Conservation (phyloP, 2,329 filamentous ascomycete species). For the Penicillium sp. region DNA sequence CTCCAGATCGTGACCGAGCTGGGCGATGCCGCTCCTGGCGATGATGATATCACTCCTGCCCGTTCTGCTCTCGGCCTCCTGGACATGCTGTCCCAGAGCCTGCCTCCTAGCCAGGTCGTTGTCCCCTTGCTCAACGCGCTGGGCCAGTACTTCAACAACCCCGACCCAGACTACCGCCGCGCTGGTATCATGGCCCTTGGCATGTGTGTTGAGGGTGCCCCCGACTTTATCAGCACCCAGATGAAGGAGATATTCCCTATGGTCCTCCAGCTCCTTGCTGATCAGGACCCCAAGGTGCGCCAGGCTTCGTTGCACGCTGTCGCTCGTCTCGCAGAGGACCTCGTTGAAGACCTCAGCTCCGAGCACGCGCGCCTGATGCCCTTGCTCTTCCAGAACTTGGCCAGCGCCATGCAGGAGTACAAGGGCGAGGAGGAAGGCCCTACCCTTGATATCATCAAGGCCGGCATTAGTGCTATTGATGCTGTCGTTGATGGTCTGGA, state of each 20-base stretch:
- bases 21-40: conserved; percentile 63
- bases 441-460: conserved; percentile 81
- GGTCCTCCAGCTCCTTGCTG: conserved; percentile 76
- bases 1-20: conserved; percentile 89
- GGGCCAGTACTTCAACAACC: conserved; percentile 72
- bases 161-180: conserved; percentile 75
- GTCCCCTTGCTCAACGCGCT: conserved; percentile 87
- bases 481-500: conserved; percentile 80
- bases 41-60: conserved; percentile 82
- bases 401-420: conserved; percentile 69
- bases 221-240: conserved; percentile 95
- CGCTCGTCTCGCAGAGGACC: conserved; percentile 86
- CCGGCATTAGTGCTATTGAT: conserved; percentile 85
- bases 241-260: conserved; percentile 80
- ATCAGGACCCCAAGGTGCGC: conserved; percentile 78
- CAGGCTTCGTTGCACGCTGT: conserved; percentile 84
- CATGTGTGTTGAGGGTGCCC: conserved; percentile 92
- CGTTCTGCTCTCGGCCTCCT: conserved; percentile 82
- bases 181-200: conserved; percentile 89
- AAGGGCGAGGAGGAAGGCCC: conserved; percentile 66
- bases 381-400: conserved; percentile 82
- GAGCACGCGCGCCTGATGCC: conserved; percentile 84
- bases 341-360: conserved; percentile 82
- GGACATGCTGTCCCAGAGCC: conserved; percentile 80
- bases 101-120: conserved; percentile 91